Evolutionary conservation across 2,329 filamentous ascomycete species (phyloP).

Genomic region (Colletotrichum karsti): DNA sequence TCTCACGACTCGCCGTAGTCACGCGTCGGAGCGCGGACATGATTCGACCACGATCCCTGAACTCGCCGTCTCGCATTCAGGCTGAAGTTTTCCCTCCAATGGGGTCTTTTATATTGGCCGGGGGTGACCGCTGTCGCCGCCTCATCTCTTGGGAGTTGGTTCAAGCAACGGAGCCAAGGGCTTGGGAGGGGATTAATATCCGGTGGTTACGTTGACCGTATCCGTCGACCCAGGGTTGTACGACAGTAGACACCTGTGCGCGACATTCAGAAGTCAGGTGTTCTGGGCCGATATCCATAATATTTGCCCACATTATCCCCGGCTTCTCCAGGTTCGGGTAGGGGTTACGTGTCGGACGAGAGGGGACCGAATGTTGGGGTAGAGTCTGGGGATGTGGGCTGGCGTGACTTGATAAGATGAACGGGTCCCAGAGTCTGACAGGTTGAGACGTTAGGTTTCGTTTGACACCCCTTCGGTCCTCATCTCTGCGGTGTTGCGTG

Average conservation of each 20-base stretch:
- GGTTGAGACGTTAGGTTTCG: no score
- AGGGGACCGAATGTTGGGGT: neutral
- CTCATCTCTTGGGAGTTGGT: conserved; percentile 8
- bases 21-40: neutral
- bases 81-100: conserved; percentile 28
- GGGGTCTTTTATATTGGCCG: neutral
- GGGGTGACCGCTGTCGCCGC: neutral
- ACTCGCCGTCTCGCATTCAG: neutral
- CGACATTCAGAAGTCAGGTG: neutral
- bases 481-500: neutral
- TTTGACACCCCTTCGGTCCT: neutral
- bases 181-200: neutral
- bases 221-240: neutral
- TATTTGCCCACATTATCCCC: neutral
- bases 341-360: neutral
- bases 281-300: neutral
- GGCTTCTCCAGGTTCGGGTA: neutral
- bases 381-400: neutral
- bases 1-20: neutral
- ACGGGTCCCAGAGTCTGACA: neutral
- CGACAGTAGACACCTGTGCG: neutral
- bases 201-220: neutral
- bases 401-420: conserved; percentile 9
- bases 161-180: neutral
- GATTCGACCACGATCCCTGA: conserved; percentile 3